Evolutionary conservation across 768 basidiomycete genomes (phyloP), one percentile per base, ranked within the genome.

Genomic region (Pholiota microspora): DNA sequence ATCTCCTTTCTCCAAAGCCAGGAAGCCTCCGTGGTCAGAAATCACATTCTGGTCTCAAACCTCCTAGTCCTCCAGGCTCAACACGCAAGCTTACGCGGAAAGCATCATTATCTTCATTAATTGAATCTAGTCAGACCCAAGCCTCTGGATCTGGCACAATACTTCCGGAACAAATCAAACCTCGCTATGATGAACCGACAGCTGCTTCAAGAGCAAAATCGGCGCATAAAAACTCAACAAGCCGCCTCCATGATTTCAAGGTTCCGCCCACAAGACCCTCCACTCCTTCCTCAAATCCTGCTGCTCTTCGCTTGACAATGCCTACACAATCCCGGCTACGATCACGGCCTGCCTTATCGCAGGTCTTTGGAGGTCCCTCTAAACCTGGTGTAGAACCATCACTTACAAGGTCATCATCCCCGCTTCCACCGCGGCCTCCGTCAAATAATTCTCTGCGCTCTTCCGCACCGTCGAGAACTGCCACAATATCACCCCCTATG

Each of bases 221-320:
- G 36, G 18, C 49, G 1, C 79, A 88, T 61, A 83, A 82, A 64
- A 79, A 76, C 53, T 88, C 89, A 9, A 80, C 85, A 8, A 80
- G 82, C 62, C 82, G 85, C 49, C 75, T 83, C 8, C 77, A 80
- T 54, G 89, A 92, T 54, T 85, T 82, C 65, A 80, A 76, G 59
- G 78, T 88, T 13, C 88, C 89, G n/a, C 86, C 89, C 7, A 81
- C 87, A 12, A 80, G 90, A 23, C 89, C 90, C 1, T 85, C 83
- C 23, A 92, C 92, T 1, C 89, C 91, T 1, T 89, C 89, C 9
- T 80, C 87, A 4, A 91, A 89, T 68, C 78, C 89, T 18, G 81
- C 79, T 9, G 90, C 89, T 16, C 77, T 90, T 49, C 84, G 91
- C 47, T 77, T 94, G 48, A 95, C 93, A 23, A 88, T 94, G 88